These are phyloP conservation scores for Deinandra increscens DNA, from an alignment of 129 eudicot genomes.

Conservation along the genomic window DNA sequence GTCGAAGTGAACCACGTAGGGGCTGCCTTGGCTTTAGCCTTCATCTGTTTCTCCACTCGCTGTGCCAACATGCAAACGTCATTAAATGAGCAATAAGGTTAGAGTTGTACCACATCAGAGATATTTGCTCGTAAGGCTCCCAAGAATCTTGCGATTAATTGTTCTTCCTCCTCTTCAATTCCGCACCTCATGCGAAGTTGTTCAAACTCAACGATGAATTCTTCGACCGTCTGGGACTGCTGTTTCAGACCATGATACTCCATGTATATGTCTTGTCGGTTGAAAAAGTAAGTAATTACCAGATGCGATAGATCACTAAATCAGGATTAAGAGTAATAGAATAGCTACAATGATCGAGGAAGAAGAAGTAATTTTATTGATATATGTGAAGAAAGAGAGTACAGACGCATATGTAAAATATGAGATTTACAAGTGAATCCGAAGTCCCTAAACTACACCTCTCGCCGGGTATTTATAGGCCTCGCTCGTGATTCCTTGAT, in stretches of 20 bases:
- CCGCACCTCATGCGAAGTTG: background rate
- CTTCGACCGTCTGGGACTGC: background rate
- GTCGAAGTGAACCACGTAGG: background rate
- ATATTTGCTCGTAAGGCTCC: background rate
- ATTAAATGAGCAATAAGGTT: conserved; percentile 9
- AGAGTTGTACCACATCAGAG: background rate
- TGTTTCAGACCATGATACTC: background rate
- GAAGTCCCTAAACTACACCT: no score
- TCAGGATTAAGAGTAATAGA: no score
- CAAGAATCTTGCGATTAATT: background rate
- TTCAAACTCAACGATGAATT: background rate
- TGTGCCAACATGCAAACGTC: conserved; percentile 15
- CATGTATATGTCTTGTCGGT: background rate
- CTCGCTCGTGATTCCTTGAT: no score
- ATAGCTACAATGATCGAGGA: no score
- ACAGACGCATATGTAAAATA: no score
- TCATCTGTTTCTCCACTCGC: conserved; percentile 18
- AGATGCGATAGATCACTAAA: no score
- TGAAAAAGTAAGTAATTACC: no score
- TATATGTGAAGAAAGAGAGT: no score
- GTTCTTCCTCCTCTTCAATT: background rate
- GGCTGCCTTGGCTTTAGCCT: background rate
- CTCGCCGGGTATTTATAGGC: no score
- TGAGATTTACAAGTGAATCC: no score
- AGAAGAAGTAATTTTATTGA: no score